phyloP scores from a whole-genome alignment of 169 alveolate species.

The Besnoitia besnoiti region DNA sequence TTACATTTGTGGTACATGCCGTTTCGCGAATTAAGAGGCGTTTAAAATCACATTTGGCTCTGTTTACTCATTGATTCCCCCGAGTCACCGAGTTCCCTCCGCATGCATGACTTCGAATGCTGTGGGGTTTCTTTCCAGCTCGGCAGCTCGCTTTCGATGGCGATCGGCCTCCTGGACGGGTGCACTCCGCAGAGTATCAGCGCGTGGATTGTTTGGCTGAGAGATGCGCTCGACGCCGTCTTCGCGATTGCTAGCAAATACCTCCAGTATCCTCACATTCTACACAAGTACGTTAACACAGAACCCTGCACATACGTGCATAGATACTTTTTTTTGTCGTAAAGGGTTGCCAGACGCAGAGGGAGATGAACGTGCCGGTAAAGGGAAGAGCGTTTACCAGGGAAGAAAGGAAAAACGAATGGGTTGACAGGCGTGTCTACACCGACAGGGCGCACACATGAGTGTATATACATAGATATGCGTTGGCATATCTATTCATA shows the following conservation, averaged over 20 bases:
- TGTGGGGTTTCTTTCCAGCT: background rate
- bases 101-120: no score
- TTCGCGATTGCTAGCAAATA: conserved; percentile 23
- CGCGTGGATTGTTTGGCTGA: background rate
- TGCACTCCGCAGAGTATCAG: background rate
- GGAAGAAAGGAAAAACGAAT: background rate
- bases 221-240: conserved; percentile 17
- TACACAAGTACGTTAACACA: background rate
- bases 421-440: no score
- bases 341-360: no score
- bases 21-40: no score
- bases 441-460: background rate
- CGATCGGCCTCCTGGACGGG: background rate
- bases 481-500: background rate
- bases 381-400: no score
- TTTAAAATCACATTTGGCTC: no score
- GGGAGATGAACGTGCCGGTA: no score
- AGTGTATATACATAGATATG: background rate
- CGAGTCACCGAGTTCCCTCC: no score
- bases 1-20: no score
- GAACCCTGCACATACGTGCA: background rate
- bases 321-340: no score
- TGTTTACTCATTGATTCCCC: no score
- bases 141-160: background rate
- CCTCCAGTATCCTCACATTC: conserved; percentile 2